Percentiles rank a stretch among this genome's conserved stretches.
Evolutionary conservation across 2,329 filamentous ascomycete genomes (phyloP).

Genomic region (Diaporthe ampelina): DNA sequence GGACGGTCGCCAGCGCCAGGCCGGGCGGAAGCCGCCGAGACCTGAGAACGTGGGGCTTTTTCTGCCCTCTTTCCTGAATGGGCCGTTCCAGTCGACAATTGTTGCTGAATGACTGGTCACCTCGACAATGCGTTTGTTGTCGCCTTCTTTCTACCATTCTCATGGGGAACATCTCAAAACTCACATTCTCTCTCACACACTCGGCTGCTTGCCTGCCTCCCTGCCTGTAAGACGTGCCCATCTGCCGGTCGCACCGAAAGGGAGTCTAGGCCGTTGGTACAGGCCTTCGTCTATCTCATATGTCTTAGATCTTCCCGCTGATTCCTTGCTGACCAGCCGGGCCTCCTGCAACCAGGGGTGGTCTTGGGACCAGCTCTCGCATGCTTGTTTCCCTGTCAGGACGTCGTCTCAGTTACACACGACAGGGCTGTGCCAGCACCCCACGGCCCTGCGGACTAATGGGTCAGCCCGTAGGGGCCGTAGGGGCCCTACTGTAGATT

Average conservation of each 20-base stretch:
- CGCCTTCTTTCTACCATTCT: background rate
- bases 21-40: conserved; percentile 36
- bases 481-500: no score
- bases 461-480: background rate
- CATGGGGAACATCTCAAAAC: background rate
- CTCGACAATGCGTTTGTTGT: background rate
- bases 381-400: conserved; percentile 24
- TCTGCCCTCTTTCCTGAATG: background rate
- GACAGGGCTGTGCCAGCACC: background rate
- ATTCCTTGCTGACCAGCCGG: conserved; percentile 13
- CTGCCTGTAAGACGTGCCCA: background rate
- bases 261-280: conserved; percentile 21
- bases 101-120: conserved; percentile 30
- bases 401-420: conserved; percentile 37
- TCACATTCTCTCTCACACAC: background rate
- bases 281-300: conserved; percentile 18
- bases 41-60: conserved; percentile 18
- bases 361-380: conserved; percentile 20
- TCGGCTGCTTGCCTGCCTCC: background rate
- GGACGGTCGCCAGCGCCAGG: conserved; percentile 36
- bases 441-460: no score
- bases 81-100: background rate
- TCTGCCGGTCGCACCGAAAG: conserved; percentile 11
- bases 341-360: conserved; percentile 26
- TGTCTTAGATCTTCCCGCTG: conserved; percentile 34